Evolutionary conservation across 176 grass and related monocot genomes (phyloP), one percentile per base, ranked within the genome.

Genomic region (Raddia guianensis): DNA sequence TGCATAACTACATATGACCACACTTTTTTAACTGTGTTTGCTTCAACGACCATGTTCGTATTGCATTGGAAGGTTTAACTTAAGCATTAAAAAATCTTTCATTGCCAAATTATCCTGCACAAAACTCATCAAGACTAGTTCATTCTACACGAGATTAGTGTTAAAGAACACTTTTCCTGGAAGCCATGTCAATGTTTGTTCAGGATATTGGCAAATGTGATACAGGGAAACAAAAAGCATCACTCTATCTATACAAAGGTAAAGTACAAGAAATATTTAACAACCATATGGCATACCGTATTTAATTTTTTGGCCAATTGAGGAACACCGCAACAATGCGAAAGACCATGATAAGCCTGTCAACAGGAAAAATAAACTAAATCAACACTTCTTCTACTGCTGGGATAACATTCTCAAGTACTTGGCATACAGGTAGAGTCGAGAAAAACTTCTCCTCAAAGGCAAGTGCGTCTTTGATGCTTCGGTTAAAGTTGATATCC

Each of bases 281-380:
- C 15, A 12, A 18, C 32, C 21, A 66, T 87, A 98, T 92, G 81
- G 75, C 21, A 66, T 87, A 98, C 95, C 84, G 75, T 86, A 89
- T 98, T 98, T 86, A 98, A 77, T 81, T 94, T 98, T 69, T 98
- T 98, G 64, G 95, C 92, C 81, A 98, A 81, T 60, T 93, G 95
- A 76, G 88, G 90, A 73, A 98, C 86, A 78, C 95, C 95, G 76
- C 92, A 98, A 80, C 90, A 98, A 88, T 98, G 95, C 75, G 90
- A 84, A 58, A 98, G 92, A 81, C 88, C 90, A 84, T 89, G 60
- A 72, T 98, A 98, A 81, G 91, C 95, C 95, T 98, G 77, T 88
- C 80, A 88, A 19, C 9, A 86, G 2, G 46, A 77, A 52, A 73
- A 84, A 54, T 54, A 15, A 4, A 62, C 1, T 20, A 11, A 69